Percentiles rank a stretch among this genome's conserved stretches.
These are phyloP conservation scores for Aegilops sharonensis DNA, from an alignment of 176 grass and related monocot genomes.

Conservation along the genomic window DNA sequence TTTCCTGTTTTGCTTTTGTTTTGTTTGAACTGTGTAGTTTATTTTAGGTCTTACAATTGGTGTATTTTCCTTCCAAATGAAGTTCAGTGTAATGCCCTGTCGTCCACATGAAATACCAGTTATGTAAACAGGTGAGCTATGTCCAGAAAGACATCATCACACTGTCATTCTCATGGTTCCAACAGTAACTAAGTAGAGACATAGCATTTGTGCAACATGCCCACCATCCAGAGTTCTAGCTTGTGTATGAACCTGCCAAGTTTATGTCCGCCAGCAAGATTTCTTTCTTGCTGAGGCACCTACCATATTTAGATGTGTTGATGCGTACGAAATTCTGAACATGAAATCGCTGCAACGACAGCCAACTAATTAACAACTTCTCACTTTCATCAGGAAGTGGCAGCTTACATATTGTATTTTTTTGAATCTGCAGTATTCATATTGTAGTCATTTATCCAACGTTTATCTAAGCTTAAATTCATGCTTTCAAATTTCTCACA, in stretches of 20 bases:
- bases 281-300: background rate
- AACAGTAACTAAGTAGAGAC: background rate
- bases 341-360: background rate
- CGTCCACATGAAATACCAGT: background rate
- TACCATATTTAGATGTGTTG: background rate
- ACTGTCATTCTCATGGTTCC: background rate
- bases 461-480: constrained; percentile 2
- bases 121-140: constrained; percentile 8
- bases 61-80: constrained; percentile 14
- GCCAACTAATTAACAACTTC: background rate
- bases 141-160: constrained; percentile 7
- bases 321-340: background rate
- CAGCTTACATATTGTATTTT: background rate
- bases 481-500: background rate
- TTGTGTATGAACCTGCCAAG: background rate
- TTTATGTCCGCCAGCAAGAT: background rate
- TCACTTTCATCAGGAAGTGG: background rate
- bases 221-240: constrained; percentile 9
- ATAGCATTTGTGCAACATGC: constrained; percentile 17
- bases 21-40: background rate
- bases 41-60: constrained; percentile 2
- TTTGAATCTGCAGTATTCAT: background rate
- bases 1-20: constrained; percentile 22
- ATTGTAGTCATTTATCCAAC: background rate
- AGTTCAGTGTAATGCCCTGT: background rate